phyloP scores from a whole-genome alignment of 345 rosid genomes.

The Salix brachista region DNA sequence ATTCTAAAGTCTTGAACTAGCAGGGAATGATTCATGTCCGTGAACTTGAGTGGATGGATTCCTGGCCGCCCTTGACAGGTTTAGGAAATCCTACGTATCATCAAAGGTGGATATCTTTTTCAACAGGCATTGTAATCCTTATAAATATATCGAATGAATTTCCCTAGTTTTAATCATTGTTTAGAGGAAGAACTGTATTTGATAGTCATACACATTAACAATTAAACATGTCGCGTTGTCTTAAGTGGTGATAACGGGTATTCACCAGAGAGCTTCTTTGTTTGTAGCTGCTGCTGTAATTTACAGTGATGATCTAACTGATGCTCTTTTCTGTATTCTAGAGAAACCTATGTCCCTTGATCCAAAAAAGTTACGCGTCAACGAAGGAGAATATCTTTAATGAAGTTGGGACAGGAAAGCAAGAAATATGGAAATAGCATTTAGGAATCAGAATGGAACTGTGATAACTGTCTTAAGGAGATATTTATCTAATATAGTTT shows the following conservation, averaged over 20 bases:
- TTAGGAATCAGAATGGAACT: not conserved
- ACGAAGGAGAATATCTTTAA: not conserved
- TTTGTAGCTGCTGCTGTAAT: slow-evolving; percentile 69
- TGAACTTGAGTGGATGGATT: slow-evolving; percentile 68
- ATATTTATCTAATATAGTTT: not conserved
- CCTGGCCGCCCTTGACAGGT: slow-evolving; percentile 55
- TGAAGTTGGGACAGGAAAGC: not conserved
- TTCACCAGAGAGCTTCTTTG: slow-evolving; percentile 37
- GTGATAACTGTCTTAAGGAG: not conserved
- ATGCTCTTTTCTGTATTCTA: slow-evolving; percentile 43
- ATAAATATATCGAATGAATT: not conserved
- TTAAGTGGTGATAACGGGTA: slow-evolving; percentile 26
- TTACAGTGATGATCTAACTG: slow-evolving; percentile 60
- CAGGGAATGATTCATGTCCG: slow-evolving; percentile 45
- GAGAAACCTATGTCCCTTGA: slow-evolving; percentile 48
- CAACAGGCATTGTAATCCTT: not conserved
- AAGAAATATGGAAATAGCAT: not conserved
- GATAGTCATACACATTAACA: not conserved
- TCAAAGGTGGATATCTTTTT: slow-evolving; percentile 29
- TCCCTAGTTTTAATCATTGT: not conserved
- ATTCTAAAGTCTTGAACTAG: too few relatives aligned
- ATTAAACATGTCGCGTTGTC: not conserved
- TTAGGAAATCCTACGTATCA: slow-evolving; percentile 20
- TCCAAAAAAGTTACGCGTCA: slow-evolving; percentile 33
- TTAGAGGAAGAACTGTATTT: not conserved